These are phyloP conservation scores for Blastobotrys attinorum DNA, from an alignment of 805 yeast genomes.

Conservation along the genomic window DNA sequence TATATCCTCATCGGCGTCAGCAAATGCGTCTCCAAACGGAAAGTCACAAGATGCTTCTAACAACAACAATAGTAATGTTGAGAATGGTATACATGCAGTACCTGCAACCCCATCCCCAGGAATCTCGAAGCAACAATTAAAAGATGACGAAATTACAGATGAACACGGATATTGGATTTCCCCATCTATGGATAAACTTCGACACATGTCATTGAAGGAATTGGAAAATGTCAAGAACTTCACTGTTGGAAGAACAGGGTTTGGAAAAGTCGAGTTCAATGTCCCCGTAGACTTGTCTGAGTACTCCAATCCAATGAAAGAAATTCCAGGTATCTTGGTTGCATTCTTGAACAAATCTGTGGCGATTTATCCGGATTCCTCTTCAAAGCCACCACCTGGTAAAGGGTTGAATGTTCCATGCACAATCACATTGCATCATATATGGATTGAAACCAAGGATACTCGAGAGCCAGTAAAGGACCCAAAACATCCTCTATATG, in stretches of 20 bases:
- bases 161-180: constrained; percentile 82
- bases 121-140: neutral
- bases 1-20: neutral
- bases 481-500: constrained; percentile 62
- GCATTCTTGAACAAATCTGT: constrained; percentile 53
- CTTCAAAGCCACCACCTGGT: constrained; percentile 56
- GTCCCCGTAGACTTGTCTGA: constrained; percentile 78
- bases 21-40: neutral
- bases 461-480: constrained; percentile 70
- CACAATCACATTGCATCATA: constrained; percentile 62
- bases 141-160: constrained; percentile 41
- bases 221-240: constrained; percentile 57
- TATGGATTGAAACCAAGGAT: constrained; percentile 71
- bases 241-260: constrained; percentile 69
- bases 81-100: no score
- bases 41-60: no score
- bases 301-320: constrained; percentile 46
- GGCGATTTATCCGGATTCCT: constrained; percentile 64
- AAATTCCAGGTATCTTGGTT: constrained; percentile 59
- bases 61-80: neutral
- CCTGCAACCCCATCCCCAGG: constrained; percentile 1
- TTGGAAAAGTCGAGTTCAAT: constrained; percentile 69
- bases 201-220: constrained; percentile 50
- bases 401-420: constrained; percentile 80
- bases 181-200: constrained; percentile 63